These are phyloP conservation scores for Taxillus chinensis DNA, from an alignment of 164 flowering plant genomes.

Conservation along the genomic window DNA sequence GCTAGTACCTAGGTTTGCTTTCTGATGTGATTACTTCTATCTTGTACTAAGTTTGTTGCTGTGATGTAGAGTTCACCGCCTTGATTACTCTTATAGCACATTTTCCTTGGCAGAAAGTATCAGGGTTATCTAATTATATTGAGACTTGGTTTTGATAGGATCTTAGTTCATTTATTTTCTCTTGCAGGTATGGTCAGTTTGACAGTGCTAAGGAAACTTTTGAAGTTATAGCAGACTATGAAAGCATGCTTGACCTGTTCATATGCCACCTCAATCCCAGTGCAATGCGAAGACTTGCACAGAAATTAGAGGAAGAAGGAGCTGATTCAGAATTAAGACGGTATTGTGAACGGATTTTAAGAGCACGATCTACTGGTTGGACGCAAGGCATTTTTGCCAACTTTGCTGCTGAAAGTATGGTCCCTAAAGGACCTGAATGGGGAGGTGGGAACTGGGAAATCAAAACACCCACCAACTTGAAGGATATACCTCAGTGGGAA, in stretches of 20 bases:
- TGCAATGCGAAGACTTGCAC: constrained; percentile 98
- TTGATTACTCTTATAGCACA: no score
- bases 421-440: constrained; percentile 99
- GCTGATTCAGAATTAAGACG: constrained; percentile 85
- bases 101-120: no score
- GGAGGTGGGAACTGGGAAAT: constrained; percentile 99
- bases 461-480: constrained; percentile 68
- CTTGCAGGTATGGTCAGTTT: constrained; percentile 92
- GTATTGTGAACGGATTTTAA: constrained; percentile 86
- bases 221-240: constrained; percentile 90
- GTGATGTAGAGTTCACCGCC: no score
- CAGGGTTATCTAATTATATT: no score
- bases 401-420: constrained; percentile 99
- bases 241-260: constrained; percentile 93
- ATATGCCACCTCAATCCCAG: constrained; percentile 98
- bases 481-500: constrained; percentile 91
- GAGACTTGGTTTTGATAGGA: no score
- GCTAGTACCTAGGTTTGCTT: no score
- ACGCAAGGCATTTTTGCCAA: constrained; percentile 99
- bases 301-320: constrained; percentile 84
- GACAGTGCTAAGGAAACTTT: constrained; percentile 99
- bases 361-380: constrained; percentile 98
- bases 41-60: no score
- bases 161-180: neutral
- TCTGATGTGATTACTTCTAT: no score